A percentile compares a stretch with the other conserved stretches of the same genome.
phyloP scores from a whole-genome alignment of 2,329 filamentous ascomycete species.

The Alternaria infectoria region DNA sequence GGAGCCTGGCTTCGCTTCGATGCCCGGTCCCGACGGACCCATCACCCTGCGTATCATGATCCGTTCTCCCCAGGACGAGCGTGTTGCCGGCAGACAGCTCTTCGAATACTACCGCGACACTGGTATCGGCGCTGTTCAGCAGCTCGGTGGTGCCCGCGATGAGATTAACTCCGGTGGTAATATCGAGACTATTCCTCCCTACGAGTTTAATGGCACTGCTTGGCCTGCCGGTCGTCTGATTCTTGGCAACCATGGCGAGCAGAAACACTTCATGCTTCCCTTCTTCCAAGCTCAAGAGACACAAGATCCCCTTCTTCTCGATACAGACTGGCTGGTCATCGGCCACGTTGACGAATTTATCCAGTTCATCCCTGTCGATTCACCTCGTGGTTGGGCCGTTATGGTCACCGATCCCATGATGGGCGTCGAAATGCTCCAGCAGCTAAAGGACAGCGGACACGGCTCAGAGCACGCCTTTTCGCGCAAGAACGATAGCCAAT shows the following conservation, averaged over 20 bases:
- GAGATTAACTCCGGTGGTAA: constrained; percentile 42
- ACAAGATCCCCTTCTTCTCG: constrained; percentile 47
- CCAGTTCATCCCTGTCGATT: constrained; percentile 35
- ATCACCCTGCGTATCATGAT: constrained; percentile 46
- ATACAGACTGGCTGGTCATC: constrained; percentile 40
- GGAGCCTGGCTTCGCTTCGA: constrained; percentile 49
- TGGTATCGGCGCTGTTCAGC: constrained; percentile 44
- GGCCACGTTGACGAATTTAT: constrained; percentile 49
- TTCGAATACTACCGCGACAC: constrained; percentile 42
- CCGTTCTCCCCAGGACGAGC: constrained; percentile 25
- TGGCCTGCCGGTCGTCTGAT: constrained; percentile 33
- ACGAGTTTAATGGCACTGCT: constrained; percentile 8
- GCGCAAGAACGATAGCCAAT: not conserved
- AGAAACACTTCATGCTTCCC: constrained; percentile 26
- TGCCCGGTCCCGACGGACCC: constrained; percentile 47
- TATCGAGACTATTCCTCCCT: constrained; percentile 50
- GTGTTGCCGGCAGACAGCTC: constrained; percentile 39
- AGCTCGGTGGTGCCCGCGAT: constrained; percentile 11
- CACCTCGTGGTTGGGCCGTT: not conserved
- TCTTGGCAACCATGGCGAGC: constrained; percentile 17
- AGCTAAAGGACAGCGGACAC: not conserved
- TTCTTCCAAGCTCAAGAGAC: constrained; percentile 46
- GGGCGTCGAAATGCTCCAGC: not conserved
- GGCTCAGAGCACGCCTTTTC: not conserved
- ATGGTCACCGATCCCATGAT: not conserved